A percentile compares a stretch with the other conserved stretches of the same genome.
Conservation (phyloP, 805 yeast species). For the Debaryomyces maramus region DNA sequence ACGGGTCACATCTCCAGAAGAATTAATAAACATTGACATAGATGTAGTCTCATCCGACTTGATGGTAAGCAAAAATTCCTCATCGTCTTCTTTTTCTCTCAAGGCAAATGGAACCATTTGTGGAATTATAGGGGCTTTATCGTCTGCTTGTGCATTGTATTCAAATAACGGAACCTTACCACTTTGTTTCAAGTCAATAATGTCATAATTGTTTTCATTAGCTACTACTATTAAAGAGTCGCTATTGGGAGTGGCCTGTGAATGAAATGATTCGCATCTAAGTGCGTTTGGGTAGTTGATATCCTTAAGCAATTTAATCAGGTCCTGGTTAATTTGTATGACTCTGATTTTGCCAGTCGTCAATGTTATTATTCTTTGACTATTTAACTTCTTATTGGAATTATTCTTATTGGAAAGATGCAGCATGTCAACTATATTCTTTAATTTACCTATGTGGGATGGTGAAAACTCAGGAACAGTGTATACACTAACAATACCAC, state of each 20-base stretch:
- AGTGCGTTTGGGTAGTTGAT: slow-evolving; percentile 30
- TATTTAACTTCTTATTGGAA: slow-evolving; percentile 3
- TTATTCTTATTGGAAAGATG: slow-evolving; percentile 9
- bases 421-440: slow-evolving; percentile 36
- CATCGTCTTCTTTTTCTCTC: slow-evolving; percentile 19
- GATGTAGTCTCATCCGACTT: slow-evolving; percentile 33
- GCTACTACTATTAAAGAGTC: slow-evolving; percentile 35
- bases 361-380: slow-evolving; percentile 32
- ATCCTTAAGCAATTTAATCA: slow-evolving; percentile 32
- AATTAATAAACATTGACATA: slow-evolving; percentile 42
- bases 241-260: slow-evolving; percentile 26
- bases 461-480: slow-evolving; percentile 42
- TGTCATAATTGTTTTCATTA: slow-evolving; percentile 31
- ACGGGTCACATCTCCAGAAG: slow-evolving; percentile 40
- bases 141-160: slow-evolving; percentile 14
- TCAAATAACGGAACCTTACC: slow-evolving; percentile 37
- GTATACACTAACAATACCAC: slow-evolving; percentile 25
- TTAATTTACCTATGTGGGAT: slow-evolving; percentile 35
- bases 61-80: slow-evolving; percentile 36
- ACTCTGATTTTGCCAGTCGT: slow-evolving; percentile 31
- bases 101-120: slow-evolving; percentile 22
- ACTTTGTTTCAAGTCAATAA: slow-evolving; percentile 34
- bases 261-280: slow-evolving; percentile 26
- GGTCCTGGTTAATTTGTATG: slow-evolving; percentile 26
- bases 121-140: slow-evolving; percentile 19